Evolutionary conservation across 345 rosid genomes (phyloP).

Genomic region (Euphorbia tirucalli): DNA sequence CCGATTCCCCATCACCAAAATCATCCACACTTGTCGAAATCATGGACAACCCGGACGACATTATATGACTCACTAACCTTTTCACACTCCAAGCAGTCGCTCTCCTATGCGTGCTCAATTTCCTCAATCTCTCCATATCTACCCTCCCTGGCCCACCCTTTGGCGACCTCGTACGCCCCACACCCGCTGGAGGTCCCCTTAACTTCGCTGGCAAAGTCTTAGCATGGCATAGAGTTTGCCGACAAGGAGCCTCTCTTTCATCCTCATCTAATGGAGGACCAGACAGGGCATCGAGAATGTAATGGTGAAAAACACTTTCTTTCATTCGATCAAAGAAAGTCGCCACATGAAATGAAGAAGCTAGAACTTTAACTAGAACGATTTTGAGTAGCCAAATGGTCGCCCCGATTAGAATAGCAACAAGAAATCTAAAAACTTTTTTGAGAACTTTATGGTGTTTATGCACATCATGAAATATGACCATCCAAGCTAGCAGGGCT

Average conservation of each 20-base stretch:
- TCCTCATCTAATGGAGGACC: conserved; percentile 31
- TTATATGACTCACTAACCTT: conserved; percentile 42
- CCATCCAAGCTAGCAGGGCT: conserved; percentile 34
- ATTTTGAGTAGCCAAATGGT: conserved; percentile 57
- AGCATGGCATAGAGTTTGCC: neutral
- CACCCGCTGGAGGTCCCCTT: neutral
- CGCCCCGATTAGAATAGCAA: conserved; percentile 44
- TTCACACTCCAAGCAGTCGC: conserved; percentile 50
- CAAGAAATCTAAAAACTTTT: conserved; percentile 29
- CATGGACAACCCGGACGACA: conserved; percentile 46
- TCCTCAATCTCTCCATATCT: conserved; percentile 51
- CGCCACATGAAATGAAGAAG: conserved; percentile 54
- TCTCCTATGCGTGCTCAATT: conserved; percentile 36
- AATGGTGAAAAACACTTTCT: conserved; percentile 54
- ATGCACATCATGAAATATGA: conserved; percentile 33
- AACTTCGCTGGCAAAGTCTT: conserved; percentile 18
- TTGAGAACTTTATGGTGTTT: conserved; percentile 31
- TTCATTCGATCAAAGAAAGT: conserved; percentile 64
- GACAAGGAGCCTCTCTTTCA: neutral
- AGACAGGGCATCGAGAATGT: conserved; percentile 47
- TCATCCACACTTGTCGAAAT: conserved; percentile 48
- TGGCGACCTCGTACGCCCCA: conserved; percentile 7
- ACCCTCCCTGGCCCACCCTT: conserved; percentile 31
- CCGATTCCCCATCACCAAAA: conserved; percentile 37
- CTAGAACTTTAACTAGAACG: conserved; percentile 46